A percentile compares a stretch with the other conserved stretches of the same genome.
phyloP scores from a whole-genome alignment of 805 yeast genomes.

The Pichia kluyveri region DNA sequence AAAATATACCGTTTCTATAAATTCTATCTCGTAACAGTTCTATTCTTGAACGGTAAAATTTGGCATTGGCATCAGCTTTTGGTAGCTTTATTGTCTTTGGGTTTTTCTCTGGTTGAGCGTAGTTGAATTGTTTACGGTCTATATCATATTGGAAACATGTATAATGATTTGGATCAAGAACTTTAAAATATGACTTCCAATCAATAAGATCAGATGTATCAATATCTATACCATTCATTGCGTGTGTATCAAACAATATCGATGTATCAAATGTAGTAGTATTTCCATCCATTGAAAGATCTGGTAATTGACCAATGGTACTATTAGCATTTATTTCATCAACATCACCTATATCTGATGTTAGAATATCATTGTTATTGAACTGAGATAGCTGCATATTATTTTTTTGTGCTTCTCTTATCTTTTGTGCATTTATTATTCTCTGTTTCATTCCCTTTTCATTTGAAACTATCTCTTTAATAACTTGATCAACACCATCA shows the following conservation, averaged over 20 bases:
- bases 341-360: slow-evolving; percentile 6
- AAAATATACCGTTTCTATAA: slow-evolving; percentile 50
- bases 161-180: slow-evolving; percentile 56
- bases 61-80: neutral
- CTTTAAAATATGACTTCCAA: slow-evolving; percentile 67
- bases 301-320: neutral
- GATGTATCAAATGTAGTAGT: slow-evolving; percentile 5
- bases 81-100: slow-evolving; percentile 6
- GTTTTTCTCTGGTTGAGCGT: slow-evolving; percentile 10
- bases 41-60: slow-evolving; percentile 44
- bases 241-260: neutral
- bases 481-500: slow-evolving; percentile 51
- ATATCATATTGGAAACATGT: slow-evolving; percentile 58
- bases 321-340: neutral
- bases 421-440: neutral
- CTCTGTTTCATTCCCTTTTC: slow-evolving; percentile 6
- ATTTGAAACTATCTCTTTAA: slow-evolving; percentile 38
- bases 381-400: neutral
- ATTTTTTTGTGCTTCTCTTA: neutral
- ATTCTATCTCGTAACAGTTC: slow-evolving; percentile 60
- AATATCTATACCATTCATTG: neutral
- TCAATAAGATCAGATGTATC: slow-evolving; percentile 25
- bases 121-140: slow-evolving; percentile 51
- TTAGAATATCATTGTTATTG: neutral
- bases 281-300: neutral